Percentiles rank a stretch among this genome's conserved stretches.
Evolutionary conservation across 2,329 filamentous ascomycete genomes (phyloP).

Genomic region (Talaromyces sp.): DNA sequence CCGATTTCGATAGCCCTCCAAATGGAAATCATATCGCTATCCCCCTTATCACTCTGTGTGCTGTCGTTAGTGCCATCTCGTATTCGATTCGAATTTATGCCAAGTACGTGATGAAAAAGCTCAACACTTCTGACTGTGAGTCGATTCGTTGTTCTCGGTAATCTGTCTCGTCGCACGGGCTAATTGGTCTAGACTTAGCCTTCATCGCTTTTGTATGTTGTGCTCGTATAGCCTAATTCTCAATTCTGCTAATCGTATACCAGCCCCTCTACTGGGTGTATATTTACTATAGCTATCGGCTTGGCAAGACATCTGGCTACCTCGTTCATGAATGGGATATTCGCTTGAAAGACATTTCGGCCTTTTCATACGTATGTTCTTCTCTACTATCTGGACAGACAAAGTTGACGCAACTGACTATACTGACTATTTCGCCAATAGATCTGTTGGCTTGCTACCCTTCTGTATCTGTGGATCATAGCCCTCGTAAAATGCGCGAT

Average conservation of each 20-base stretch:
- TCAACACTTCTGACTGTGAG: conserved; percentile 1
- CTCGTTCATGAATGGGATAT: conserved; percentile 40
- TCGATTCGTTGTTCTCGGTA: neutral
- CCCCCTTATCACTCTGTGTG: conserved; percentile 23
- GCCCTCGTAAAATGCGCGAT: conserved; percentile 10
- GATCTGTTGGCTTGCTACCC: conserved; percentile 7
- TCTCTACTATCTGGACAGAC: neutral
- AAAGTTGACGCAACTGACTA: neutral
- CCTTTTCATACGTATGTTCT: conserved; percentile 26
- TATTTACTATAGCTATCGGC: conserved; percentile 22
- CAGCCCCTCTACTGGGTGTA: conserved; percentile 22
- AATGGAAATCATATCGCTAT: conserved; percentile 24
- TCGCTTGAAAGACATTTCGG: conserved; percentile 27
- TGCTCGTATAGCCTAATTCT: neutral
- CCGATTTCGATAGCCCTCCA: conserved; percentile 25
- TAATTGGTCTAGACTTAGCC: conserved; percentile 1
- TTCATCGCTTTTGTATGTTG: conserved; percentile 2
- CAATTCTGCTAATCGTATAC: neutral
- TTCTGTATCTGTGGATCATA: conserved; percentile 2
- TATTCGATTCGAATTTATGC: conserved; percentile 4
- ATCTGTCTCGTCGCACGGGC: neutral
- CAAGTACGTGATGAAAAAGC: neutral
- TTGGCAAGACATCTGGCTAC: conserved; percentile 33
- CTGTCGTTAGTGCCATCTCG: conserved; percentile 20
- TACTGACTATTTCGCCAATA: neutral